These are phyloP conservation scores for Alloascoidea africana DNA, from an alignment of 805 yeast genomes.

Conservation along the genomic window DNA sequence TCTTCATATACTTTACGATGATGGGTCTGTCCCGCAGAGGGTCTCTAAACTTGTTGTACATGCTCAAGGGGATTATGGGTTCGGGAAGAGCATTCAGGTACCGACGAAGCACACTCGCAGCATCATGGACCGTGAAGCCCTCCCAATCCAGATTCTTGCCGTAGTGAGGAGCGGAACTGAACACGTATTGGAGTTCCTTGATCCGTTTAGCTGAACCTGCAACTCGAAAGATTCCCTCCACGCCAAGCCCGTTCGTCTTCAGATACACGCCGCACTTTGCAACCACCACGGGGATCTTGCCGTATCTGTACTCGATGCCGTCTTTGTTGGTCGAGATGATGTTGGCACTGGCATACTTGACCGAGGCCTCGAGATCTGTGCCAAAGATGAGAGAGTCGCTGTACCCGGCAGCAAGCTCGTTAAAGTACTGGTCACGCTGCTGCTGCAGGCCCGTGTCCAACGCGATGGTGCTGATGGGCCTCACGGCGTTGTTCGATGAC, in stretches of 20 bases:
- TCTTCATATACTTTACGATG: constrained; percentile 49
- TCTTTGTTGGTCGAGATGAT: constrained; percentile 44
- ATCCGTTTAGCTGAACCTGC: constrained; percentile 86
- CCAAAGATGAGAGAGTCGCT: constrained; percentile 54
- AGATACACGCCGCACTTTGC: constrained; percentile 87
- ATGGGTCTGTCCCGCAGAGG: constrained; percentile 52
- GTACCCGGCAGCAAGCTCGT: constrained; percentile 10
- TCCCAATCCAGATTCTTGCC: constrained; percentile 87
- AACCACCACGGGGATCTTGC: constrained; percentile 84
- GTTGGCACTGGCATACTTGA: constrained; percentile 62
- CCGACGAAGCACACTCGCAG: constrained; percentile 79
- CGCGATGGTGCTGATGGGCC: constrained; percentile 5
- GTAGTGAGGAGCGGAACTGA: constrained; percentile 78
- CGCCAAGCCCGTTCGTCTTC: constrained; percentile 52
- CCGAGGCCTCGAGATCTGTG: constrained; percentile 54
- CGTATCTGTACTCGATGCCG: constrained; percentile 61
- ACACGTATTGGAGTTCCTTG: constrained; percentile 68
- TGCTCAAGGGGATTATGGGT: constrained; percentile 69
- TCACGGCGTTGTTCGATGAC: constrained; percentile 16
- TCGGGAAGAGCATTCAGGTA: constrained; percentile 81
- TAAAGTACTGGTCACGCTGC: constrained; percentile 4
- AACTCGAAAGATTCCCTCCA: constrained; percentile 86
- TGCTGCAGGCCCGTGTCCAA: constrained; percentile 2
- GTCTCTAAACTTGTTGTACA: constrained; percentile 65
- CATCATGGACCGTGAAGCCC: constrained; percentile 91